Evolutionary conservation across 768 basidiomycete species (phyloP), one percentile per base, ranked within the genome.

Genomic region (Suillus tomentosus): DNA sequence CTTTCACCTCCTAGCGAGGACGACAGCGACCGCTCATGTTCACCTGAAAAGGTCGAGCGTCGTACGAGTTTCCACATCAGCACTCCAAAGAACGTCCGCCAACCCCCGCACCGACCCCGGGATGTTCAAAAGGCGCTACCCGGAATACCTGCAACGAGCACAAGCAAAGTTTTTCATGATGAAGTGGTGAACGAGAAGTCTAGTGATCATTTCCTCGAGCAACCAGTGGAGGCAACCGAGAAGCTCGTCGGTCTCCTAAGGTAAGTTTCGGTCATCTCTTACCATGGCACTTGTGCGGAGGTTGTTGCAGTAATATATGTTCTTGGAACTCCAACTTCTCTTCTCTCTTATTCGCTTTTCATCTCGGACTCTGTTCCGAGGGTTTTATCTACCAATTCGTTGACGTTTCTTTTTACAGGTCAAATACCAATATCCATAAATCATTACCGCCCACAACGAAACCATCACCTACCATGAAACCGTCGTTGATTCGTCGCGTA

Each of bases 401-500:
- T 50, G 11, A 51, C 43, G 17, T 39, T 22, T 15, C 36, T 56
- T 43, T 55, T 37, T 6, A 27, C 42, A 64, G 65, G 14, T 39
- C 60, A 22, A 42, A 66, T 34, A 54, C 45, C 9, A 43, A 58
- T 42, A 13, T 58, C 2, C 40, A 58, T 58, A 40, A 58, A 31
- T 31, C 24, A 31, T 42, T 48, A 14, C 17, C 42, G 7, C n/a
- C 55, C 6, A 53, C n/a, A 31, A 58, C 34, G 42, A 60, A 62
- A 11, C 31, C 61, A 13, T 43, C 55, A 17, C 63, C 62, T 7
- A 7, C 54, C 40, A 9, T 22, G 6, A 75, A 71, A 42, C 42
- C 67, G 4, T 69, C 66, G 0, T 64, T 77, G 58, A 64, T 76
- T 60, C 76, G 76, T 15, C 72, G 76, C 17, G 69, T 76, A 6